A percentile compares a stretch with the other conserved stretches of the same genome.
phyloP scores from a whole-genome alignment of 2,329 filamentous ascomycete species.

The Trichophaea hybrida region DNA sequence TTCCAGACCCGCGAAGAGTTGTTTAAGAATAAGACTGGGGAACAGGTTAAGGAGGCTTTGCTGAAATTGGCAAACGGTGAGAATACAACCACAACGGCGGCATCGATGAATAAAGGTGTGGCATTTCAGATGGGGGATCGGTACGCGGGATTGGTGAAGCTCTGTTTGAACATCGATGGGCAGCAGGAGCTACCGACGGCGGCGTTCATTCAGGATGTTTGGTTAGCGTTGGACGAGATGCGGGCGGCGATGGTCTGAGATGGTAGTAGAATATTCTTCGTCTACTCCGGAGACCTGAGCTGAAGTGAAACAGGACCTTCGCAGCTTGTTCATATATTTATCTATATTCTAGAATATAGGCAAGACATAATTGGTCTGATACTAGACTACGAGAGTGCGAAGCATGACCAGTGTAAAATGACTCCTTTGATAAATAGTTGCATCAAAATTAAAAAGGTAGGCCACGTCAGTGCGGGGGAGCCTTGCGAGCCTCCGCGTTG shows the following conservation, averaged over 20 bases:
- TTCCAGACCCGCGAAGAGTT: conserved; percentile 1
- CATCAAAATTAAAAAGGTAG: too few relatives aligned
- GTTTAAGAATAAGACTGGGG: conserved; percentile 1
- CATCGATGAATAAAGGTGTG: conserved; percentile 4
- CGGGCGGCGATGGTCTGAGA: background rate
- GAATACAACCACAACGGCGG: background rate
- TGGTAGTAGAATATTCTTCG: background rate
- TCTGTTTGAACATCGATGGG: conserved; percentile 7
- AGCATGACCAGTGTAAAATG: too few relatives aligned
- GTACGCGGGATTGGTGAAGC: background rate
- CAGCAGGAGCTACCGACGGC: conserved; percentile 3
- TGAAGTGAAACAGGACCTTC: too few relatives aligned
- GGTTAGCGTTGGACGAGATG: conserved; percentile 5
- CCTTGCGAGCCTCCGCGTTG: background rate
- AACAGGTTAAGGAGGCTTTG: conserved; percentile 3
- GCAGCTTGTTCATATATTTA: background rate
- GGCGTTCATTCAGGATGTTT: conserved; percentile 8
- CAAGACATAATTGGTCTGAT: too few relatives aligned
- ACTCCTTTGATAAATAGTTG: too few relatives aligned
- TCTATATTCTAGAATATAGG: background rate
- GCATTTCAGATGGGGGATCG: conserved; percentile 3
- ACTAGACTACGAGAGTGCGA: too few relatives aligned
- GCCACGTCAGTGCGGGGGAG: background rate
- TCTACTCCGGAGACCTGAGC: background rate
- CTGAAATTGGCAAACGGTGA: background rate